These are phyloP conservation scores for Serendipita sp. DNA, from an alignment of 768 basidiomycete genomes.

Conservation along the genomic window DNA sequence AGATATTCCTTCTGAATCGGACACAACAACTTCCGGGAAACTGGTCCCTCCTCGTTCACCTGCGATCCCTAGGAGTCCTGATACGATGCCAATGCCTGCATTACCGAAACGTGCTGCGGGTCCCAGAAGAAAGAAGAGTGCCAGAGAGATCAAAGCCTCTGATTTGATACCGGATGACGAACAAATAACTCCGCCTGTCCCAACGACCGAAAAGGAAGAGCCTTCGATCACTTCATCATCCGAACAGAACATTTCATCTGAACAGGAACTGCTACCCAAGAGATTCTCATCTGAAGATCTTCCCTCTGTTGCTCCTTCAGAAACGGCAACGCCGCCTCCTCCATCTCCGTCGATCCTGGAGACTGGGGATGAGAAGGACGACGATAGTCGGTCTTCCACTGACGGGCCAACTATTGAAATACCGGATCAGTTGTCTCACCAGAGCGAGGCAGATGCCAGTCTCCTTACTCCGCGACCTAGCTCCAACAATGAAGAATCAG, in stretches of 20 bases:
- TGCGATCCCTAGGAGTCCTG: slow-evolving; percentile 11
- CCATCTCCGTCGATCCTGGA: neutral
- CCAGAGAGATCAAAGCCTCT: slow-evolving; percentile 7
- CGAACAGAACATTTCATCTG: no score
- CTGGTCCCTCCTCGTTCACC: slow-evolving; percentile 5
- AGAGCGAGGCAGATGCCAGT: no score
- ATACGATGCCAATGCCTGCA: slow-evolving; percentile 54
- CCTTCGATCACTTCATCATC: no score
- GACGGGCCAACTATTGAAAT: neutral
- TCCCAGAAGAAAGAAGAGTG: slow-evolving; percentile 29
- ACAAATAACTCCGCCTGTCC: neutral
- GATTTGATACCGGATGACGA: slow-evolving; percentile 13
- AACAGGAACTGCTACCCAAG: neutral
- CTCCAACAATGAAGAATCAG: no score
- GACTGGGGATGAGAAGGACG: neutral
- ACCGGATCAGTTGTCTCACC: neutral
- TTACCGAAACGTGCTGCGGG: slow-evolving; percentile 60
- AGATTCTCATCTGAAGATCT: slow-evolving; percentile 1
- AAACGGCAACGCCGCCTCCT: slow-evolving; percentile 10
- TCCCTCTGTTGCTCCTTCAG: slow-evolving; percentile 7
- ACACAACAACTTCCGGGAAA: neutral
- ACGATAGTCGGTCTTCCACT: neutral
- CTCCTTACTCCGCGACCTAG: no score
- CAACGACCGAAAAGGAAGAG: neutral
- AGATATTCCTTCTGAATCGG: neutral